phyloP scores from a whole-genome alignment of 2,329 filamentous ascomycete species.

The Colletotrichum spinosum region DNA sequence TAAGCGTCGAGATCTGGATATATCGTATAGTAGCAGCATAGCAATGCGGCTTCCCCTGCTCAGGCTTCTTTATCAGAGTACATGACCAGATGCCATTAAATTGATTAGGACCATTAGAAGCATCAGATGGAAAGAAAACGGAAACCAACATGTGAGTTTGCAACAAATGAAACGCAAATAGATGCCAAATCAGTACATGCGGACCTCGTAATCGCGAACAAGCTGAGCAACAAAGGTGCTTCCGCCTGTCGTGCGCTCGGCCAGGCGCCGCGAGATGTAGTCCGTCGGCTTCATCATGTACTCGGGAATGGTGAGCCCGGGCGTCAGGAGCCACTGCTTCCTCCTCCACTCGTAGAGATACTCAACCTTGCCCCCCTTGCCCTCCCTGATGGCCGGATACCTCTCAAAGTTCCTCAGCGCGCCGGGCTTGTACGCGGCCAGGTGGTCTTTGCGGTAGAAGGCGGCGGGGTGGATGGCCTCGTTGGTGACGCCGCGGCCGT shows the following conservation, averaged over 20 bases:
- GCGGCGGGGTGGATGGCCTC: conserved; percentile 32
- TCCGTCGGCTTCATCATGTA: conserved; percentile 15
- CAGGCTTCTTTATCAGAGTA: too few relatives aligned
- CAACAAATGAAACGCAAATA: too few relatives aligned
- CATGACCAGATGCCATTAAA: too few relatives aligned
- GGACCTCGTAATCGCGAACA: too few relatives aligned
- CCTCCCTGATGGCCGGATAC: not conserved
- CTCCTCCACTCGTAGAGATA: conserved; percentile 24
- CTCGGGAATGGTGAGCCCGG: conserved; percentile 16
- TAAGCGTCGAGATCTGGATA: too few relatives aligned
- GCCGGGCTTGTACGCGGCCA: not conserved
- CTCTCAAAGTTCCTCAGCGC: not conserved
- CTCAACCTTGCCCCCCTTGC: not conserved
- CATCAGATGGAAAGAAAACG: too few relatives aligned
- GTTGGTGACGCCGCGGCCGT: conserved; percentile 8
- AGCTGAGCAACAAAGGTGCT: not conserved
- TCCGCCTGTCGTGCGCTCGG: not conserved
- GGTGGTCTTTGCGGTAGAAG: conserved; percentile 1
- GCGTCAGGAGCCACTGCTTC: not conserved
- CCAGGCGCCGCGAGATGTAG: conserved; percentile 2
- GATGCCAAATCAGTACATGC: too few relatives aligned
- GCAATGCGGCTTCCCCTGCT: too few relatives aligned
- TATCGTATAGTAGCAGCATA: too few relatives aligned
- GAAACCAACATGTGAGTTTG: too few relatives aligned
- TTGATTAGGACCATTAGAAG: too few relatives aligned